phyloP scores from a whole-genome alignment of 2,329 filamentous ascomycete genomes.

The Pleomassaria siparia region DNA sequence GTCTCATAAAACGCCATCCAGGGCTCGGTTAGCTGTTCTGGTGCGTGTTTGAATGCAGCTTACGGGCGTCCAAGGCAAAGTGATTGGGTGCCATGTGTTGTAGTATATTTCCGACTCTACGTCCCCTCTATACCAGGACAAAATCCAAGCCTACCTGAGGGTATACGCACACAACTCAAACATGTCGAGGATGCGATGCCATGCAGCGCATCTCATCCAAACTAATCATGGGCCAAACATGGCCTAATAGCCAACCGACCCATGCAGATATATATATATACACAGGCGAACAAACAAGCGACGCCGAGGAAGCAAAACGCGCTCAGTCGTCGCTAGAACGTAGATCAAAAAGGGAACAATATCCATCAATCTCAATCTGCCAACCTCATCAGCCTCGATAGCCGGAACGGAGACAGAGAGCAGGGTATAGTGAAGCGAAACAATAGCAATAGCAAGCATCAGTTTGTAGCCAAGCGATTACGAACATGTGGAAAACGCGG shows the following conservation, averaged over 20 bases:
- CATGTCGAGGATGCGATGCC: too few relatives aligned
- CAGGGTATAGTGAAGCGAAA: neutral
- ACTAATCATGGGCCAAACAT: too few relatives aligned
- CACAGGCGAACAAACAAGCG: neutral
- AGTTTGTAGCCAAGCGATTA: neutral
- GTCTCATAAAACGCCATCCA: too few relatives aligned
- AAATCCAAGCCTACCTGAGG: too few relatives aligned
- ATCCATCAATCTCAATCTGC: slow-evolving; percentile 3
- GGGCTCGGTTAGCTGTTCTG: too few relatives aligned
- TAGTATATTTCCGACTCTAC: too few relatives aligned
- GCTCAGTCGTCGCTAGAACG: neutral
- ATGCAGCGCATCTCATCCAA: too few relatives aligned
- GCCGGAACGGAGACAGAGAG: slow-evolving; percentile 1
- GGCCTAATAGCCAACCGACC: neutral
- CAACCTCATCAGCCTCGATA: neutral
- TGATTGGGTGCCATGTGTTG: too few relatives aligned
- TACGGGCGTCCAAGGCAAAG: too few relatives aligned
- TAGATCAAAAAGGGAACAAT: neutral
- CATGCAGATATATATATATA: neutral
- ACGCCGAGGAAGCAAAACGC: neutral
- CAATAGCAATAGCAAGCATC: neutral
- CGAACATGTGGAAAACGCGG: neutral
- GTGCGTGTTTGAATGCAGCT: too few relatives aligned
- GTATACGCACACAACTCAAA: too few relatives aligned
- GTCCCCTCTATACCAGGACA: neutral